A percentile compares a stretch with the other conserved stretches of the same genome.
Evolutionary conservation across 2,329 filamentous ascomycete genomes (phyloP).

Genomic region (Colletotrichum coccodes): DNA sequence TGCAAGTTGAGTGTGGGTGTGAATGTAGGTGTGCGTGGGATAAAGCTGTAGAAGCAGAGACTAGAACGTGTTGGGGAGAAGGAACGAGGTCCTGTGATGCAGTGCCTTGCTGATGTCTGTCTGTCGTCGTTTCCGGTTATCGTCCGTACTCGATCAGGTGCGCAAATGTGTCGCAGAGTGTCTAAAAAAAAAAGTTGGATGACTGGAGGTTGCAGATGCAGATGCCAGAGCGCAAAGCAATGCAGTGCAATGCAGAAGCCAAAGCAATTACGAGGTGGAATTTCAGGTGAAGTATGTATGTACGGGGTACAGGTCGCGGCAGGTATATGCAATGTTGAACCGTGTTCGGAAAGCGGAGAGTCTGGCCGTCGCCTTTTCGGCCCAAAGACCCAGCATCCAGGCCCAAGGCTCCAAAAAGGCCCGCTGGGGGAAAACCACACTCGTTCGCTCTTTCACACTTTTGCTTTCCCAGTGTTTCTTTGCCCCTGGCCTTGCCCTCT

Average conservation of each 20-base stretch:
- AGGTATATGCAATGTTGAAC: slow-evolving; percentile 26
- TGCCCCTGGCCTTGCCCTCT: neutral
- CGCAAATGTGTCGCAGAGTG: slow-evolving; percentile 2
- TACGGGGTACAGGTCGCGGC: slow-evolving; percentile 13
- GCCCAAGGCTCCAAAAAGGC: slow-evolving; percentile 10
- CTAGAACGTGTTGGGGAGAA: neutral
- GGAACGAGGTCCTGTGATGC: neutral
- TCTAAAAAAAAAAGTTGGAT: slow-evolving; percentile 2
- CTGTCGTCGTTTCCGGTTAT: neutral
- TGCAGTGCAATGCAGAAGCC: slow-evolving; percentile 13
- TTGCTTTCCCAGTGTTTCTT: neutral
- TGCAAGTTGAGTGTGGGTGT: neutral
- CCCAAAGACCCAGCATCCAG: slow-evolving; percentile 25
- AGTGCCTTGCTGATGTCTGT: neutral
- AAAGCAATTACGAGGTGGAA: slow-evolving; percentile 19
- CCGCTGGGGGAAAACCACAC: neutral
- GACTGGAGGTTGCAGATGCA: slow-evolving; percentile 23
- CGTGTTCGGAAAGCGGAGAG: slow-evolving; percentile 29
- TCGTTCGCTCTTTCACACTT: neutral
- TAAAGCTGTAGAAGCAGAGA: neutral
- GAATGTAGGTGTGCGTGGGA: neutral
- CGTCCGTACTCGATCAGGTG: slow-evolving; percentile 7
- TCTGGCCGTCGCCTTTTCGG: slow-evolving; percentile 9
- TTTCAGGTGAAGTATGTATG: slow-evolving; percentile 12
- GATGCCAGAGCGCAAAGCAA: neutral